These are phyloP conservation scores for Coccomyxa subellipsoidea DNA, from an alignment of 163 green algal species.

Conservation along the genomic window DNA sequence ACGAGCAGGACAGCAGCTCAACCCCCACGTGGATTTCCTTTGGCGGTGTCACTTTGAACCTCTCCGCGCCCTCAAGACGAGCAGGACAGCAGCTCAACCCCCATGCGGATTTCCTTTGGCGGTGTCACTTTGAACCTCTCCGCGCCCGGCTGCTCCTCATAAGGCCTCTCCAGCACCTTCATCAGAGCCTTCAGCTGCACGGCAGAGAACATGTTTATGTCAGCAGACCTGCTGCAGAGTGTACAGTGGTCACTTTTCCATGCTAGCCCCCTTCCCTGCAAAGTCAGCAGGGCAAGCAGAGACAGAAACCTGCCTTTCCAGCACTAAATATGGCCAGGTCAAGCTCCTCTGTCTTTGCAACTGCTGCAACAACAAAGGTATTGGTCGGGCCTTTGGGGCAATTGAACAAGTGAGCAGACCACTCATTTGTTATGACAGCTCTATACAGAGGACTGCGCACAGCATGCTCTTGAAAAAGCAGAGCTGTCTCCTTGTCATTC, in stretches of 20 bases:
- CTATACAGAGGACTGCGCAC: too few relatives aligned
- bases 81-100: slow-evolving; percentile 84
- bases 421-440: too few relatives aligned
- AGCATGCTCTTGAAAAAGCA: too few relatives aligned
- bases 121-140: slow-evolving; percentile 52
- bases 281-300: too few relatives aligned
- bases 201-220: neutral
- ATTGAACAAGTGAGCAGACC: too few relatives aligned
- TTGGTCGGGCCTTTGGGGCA: too few relatives aligned
- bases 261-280: too few relatives aligned
- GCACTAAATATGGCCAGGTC: too few relatives aligned
- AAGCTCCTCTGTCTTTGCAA: too few relatives aligned
- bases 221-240: neutral
- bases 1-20: slow-evolving; percentile 84
- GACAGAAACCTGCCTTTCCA: too few relatives aligned
- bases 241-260: neutral
- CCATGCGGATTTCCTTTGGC: slow-evolving; percentile 47
- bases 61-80: slow-evolving; percentile 49
- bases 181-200: slow-evolving; percentile 44
- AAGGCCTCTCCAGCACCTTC: slow-evolving; percentile 61
- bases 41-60: slow-evolving; percentile 41
- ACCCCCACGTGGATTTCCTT: slow-evolving; percentile 60
- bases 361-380: too few relatives aligned
- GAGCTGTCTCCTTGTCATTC: too few relatives aligned
- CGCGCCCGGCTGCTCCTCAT: slow-evolving; percentile 56